Evolutionary conservation across 106 monocot genomes (phyloP).

Genomic region (Dendrobium huoshanense): DNA sequence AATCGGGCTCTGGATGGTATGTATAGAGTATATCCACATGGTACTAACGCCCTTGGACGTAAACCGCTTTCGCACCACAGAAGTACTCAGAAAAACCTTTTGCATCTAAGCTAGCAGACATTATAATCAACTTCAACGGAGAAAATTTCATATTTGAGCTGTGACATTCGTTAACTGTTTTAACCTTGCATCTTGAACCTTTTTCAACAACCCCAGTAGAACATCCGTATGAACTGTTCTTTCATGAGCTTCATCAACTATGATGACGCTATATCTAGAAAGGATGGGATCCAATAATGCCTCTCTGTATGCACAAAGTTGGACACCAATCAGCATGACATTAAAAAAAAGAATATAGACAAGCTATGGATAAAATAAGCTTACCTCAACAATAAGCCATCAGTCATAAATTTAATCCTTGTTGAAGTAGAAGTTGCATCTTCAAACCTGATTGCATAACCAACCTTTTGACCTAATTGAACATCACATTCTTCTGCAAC

Average conservation of each 20-base stretch:
- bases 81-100: slow-evolving; percentile 84
- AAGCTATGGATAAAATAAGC: not conserved
- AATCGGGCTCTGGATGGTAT: slow-evolving; percentile 70
- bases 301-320: slow-evolving; percentile 49
- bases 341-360: not conserved
- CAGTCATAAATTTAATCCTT: slow-evolving; percentile 97
- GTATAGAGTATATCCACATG: slow-evolving; percentile 91
- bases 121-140: slow-evolving; percentile 85
- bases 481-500: slow-evolving; percentile 93
- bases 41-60: slow-evolving; percentile 77
- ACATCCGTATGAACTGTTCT: slow-evolving; percentile 98
- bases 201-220: slow-evolving; percentile 79
- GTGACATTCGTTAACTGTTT: slow-evolving; percentile 21
- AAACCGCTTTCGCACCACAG: slow-evolving; percentile 85
- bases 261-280: slow-evolving; percentile 70
- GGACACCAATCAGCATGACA: not conserved
- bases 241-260: slow-evolving; percentile 99
- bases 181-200: slow-evolving; percentile 52
- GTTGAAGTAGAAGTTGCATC: slow-evolving; percentile 73
- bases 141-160: slow-evolving; percentile 20
- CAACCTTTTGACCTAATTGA: slow-evolving; percentile 82
- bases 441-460: slow-evolving; percentile 94
- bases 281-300: slow-evolving; percentile 77
- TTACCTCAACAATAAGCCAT: slow-evolving; percentile 92
- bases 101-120: slow-evolving; percentile 98